Percentiles rank a stretch among this genome's conserved stretches.
phyloP scores from a whole-genome alignment of 2,329 filamentous ascomycete genomes.

The Xylaria sp. region DNA sequence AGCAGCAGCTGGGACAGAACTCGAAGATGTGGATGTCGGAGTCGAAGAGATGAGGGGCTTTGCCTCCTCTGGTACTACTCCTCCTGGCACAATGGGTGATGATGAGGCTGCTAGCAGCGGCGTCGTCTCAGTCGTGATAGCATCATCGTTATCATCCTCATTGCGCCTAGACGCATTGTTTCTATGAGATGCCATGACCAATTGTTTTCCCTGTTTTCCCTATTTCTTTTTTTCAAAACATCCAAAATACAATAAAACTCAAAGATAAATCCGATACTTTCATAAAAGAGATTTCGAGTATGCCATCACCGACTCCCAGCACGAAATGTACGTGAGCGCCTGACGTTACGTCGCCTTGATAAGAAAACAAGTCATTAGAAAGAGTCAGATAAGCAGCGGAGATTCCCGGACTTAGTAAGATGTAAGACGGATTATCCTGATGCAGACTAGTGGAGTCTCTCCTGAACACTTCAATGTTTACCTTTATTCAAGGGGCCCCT shows the following conservation, averaged over 20 bases:
- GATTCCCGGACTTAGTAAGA: neutral
- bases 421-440: neutral
- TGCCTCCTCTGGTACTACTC: constrained; percentile 11
- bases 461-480: neutral
- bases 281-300: neutral
- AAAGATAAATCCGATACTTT: neutral
- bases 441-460: neutral
- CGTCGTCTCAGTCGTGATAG: constrained; percentile 34
- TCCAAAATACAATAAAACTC: neutral
- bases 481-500: too few species aligned
- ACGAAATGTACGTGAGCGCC: neutral
- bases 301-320: neutral
- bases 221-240: too few species aligned
- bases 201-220: neutral
- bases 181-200: constrained; percentile 15
- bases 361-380: neutral
- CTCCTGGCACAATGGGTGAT: constrained; percentile 13
- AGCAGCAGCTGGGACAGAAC: constrained; percentile 8
- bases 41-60: constrained; percentile 11
- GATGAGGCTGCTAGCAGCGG: constrained; percentile 32
- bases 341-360: neutral
- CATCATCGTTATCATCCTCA: constrained; percentile 22
- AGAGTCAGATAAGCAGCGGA: neutral
- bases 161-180: constrained; percentile 3
- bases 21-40: constrained; percentile 1